Conservation (phyloP, 176 grass and related monocot species). For the Ensete ventricosum region DNA sequence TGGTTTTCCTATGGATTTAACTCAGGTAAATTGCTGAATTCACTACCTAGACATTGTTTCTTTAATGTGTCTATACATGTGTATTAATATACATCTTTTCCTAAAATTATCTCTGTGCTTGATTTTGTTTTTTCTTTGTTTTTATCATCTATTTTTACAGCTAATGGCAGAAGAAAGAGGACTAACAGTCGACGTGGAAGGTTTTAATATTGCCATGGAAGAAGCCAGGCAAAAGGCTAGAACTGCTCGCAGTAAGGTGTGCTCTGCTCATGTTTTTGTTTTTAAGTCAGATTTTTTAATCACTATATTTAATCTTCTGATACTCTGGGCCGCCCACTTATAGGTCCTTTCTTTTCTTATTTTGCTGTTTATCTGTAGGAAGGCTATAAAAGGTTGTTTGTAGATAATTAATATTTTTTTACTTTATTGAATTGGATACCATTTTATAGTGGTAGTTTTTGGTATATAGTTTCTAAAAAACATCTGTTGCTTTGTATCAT, state of each 20-base stretch:
- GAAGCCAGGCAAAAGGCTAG: slow-evolving; percentile 89
- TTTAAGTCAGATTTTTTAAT: not conserved
- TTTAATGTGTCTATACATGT: slow-evolving; percentile 14
- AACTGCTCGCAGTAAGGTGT: slow-evolving; percentile 75
- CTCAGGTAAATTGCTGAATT: slow-evolving; percentile 48
- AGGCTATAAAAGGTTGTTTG: not conserved
- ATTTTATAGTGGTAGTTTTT: not conserved
- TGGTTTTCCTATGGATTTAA: slow-evolving; percentile 94
- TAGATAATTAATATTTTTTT: not conserved
- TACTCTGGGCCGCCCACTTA: no score
- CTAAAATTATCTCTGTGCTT: slow-evolving; percentile 16
- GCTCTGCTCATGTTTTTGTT: not conserved
- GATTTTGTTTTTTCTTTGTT: slow-evolving; percentile 7
- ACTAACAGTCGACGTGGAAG: slow-evolving; percentile 62
- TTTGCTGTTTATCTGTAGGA: not conserved
- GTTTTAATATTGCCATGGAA: slow-evolving; percentile 73
- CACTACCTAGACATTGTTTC: not conserved
- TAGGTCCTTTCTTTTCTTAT: no score
- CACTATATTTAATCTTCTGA: no score
- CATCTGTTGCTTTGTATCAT: not conserved
- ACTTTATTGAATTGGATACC: not conserved
- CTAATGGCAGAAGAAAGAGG: slow-evolving; percentile 79
- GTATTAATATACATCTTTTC: slow-evolving; percentile 3
- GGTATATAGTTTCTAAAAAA: not conserved
- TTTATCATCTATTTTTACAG: slow-evolving; percentile 21